These are phyloP conservation scores for Diaporthe humulicola DNA, from an alignment of 2,329 filamentous ascomycete genomes.

Conservation along the genomic window DNA sequence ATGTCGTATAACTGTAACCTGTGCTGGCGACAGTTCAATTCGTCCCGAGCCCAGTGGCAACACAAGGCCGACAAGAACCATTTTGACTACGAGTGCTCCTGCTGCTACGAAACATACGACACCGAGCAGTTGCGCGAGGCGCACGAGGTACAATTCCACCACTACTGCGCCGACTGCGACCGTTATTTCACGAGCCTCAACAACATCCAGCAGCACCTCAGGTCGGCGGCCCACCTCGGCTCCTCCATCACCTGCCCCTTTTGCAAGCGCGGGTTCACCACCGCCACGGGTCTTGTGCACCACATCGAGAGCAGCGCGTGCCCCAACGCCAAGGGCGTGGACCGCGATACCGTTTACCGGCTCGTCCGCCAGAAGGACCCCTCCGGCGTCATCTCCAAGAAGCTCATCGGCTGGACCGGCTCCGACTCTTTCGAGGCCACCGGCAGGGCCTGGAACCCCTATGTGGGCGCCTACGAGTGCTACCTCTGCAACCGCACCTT, in stretches of 20 bases:
- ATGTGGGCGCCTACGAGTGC: conserved; percentile 59
- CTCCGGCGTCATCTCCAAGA: conserved; percentile 62
- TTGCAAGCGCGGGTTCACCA: conserved; percentile 60
- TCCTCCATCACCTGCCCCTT: conserved; percentile 65
- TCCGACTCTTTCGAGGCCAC: conserved; percentile 55
- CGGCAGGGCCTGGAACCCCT: conserved; percentile 57
- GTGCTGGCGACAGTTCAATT: conserved; percentile 12
- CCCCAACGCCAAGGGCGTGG: conserved; percentile 56
- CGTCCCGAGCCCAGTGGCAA: conserved; percentile 12
- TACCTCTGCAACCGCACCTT: conserved; percentile 66
- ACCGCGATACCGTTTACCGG: conserved; percentile 62
- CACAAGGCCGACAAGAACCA: conserved; percentile 32
- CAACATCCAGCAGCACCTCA: conserved; percentile 63
- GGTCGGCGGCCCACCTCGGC: conserved; percentile 64
- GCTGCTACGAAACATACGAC: conserved; percentile 28
- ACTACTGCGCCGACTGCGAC: conserved; percentile 36
- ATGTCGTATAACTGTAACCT: conserved; percentile 27
- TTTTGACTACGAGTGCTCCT: conserved; percentile 18
- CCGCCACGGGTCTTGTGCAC: conserved; percentile 66
- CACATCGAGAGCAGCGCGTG: conserved; percentile 71
- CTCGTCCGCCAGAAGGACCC: conserved; percentile 61
- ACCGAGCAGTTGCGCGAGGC: background rate
- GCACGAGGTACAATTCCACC: conserved; percentile 33
- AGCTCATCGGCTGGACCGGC: conserved; percentile 60
- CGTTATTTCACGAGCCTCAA: conserved; percentile 33